Base-by-base conservation (phyloP, 1,139 yeast genomes). In the Scheffersomyces cryptocercus region DNA sequence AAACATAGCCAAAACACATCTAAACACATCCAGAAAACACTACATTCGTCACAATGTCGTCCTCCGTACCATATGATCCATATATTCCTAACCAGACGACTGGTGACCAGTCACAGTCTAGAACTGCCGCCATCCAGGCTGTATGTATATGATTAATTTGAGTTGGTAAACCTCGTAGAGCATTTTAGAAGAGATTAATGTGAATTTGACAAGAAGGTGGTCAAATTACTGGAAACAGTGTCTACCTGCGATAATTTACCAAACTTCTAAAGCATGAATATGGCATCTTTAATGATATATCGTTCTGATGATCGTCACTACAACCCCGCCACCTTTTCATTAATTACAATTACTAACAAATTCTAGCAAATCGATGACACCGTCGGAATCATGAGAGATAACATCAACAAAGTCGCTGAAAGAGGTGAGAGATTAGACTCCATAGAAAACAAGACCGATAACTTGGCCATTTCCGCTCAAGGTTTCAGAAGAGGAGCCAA, bases 401-500 rank as follows among this genome's bases (percentile, higher is more conserved):
- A 95, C 73, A 89, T 93, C 70, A 90, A 90, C 72, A 89, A 90
- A 63, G 97, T 90, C 36, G 96, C 96, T 28, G 96, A 90, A 67
- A 70, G 90, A 65, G 99, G 99, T 52, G 97, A 93, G 62, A 84
- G 96, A 55, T 78, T 93, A 54, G 97, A 93, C 58, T 84, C 93
- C 41, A 84, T 93, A 57, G 97, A 93, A 62, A 95, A 88, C 65
- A 88, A 91, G 66, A 95, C 98, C 12, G 97, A 90, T 60, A 89
- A 88, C 65, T 79, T 93, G 61, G 97, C 96, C 35, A 89, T 85
- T 42, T 82, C 91, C 41, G 99, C 99, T 6, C 95, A 89, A 59
- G 95, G 97, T 29, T 95, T 95, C 75, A 88, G 96, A 66, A 82
- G 96, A 65, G 96, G 97, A 35, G 99, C 99, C 46, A 93, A 91